Percentiles rank a stretch among this genome's conserved stretches.
These are phyloP conservation scores for Diaporthe citri DNA, from an alignment of 2,329 filamentous ascomycete genomes.

Conservation along the genomic window DNA sequence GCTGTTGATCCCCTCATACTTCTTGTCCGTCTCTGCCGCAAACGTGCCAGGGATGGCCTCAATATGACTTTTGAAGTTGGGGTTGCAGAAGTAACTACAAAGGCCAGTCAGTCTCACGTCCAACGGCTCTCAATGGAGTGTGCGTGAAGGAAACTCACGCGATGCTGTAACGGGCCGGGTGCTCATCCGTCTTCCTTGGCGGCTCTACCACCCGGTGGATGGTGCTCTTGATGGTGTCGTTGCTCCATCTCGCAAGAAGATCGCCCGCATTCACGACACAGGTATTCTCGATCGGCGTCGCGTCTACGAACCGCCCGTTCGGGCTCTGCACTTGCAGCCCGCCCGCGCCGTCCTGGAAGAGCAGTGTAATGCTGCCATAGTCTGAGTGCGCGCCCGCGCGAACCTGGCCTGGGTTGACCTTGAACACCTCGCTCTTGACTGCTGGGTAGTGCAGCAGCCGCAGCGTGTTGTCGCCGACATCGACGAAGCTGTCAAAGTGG, in stretches of 20 bases:
- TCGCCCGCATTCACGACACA: slow-evolving; percentile 93
- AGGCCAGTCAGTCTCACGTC: slow-evolving; percentile 13
- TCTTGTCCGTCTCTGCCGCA: slow-evolving; percentile 73
- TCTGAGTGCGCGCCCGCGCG: slow-evolving; percentile 83
- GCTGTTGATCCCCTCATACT: slow-evolving; percentile 82
- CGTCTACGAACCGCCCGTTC: slow-evolving; percentile 83
- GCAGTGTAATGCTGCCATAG: slow-evolving; percentile 71
- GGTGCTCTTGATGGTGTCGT: slow-evolving; percentile 91
- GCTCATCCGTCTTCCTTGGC: slow-evolving; percentile 67
- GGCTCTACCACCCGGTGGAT: slow-evolving; percentile 92
- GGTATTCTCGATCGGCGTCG: slow-evolving; percentile 82
- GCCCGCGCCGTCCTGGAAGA: slow-evolving; percentile 71
- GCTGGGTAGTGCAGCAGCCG: slow-evolving; percentile 83
- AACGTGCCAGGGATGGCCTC: slow-evolving; percentile 87
- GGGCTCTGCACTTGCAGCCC: slow-evolving; percentile 75
- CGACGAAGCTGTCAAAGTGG: slow-evolving; percentile 84
- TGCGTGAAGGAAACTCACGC: slow-evolving; percentile 66
- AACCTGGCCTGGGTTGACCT: slow-evolving; percentile 75
- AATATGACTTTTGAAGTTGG: slow-evolving; percentile 81
- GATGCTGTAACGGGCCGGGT: slow-evolving; percentile 87
- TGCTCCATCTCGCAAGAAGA: slow-evolving; percentile 87
- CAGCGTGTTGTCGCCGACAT: slow-evolving; percentile 77
- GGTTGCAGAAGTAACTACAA: slow-evolving; percentile 85
- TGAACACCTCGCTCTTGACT: slow-evolving; percentile 75
- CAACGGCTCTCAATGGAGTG: neutral